A percentile compares a stretch with the other conserved stretches of the same genome.
phyloP scores from a whole-genome alignment of 768 basidiomycete genomes.

The Amanita phalloides region DNA sequence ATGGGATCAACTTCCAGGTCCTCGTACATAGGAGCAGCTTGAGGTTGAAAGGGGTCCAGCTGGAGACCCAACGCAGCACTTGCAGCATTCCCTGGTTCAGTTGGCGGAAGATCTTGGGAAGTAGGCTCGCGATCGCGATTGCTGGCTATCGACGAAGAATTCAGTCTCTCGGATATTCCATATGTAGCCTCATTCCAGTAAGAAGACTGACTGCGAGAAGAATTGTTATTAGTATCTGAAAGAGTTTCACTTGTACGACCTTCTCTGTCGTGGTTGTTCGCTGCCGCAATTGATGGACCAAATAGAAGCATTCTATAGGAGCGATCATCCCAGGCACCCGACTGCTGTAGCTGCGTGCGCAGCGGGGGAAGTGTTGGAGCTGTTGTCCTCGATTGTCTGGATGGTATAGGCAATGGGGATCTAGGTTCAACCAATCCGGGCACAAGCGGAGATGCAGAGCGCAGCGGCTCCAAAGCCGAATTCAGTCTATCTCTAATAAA shows the following conservation, averaged over 20 bases:
- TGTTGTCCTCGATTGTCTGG: background rate
- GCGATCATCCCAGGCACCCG: conserved; percentile 1
- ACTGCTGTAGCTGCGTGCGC: conserved; percentile 2
- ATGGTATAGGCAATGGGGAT: background rate
- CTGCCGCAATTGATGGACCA: background rate
- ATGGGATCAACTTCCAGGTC: background rate
- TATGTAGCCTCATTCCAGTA: background rate
- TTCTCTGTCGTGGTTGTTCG: background rate
- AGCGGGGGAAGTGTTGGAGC: conserved; percentile 4
- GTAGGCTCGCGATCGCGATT: background rate
- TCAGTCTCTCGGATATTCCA: background rate
- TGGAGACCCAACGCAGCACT: background rate
- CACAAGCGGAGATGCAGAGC: conserved; percentile 19
- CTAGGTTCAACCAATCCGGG: conserved; percentile 12
- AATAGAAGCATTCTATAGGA: background rate
- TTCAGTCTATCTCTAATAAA: conserved; percentile 21
- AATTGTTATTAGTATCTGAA: background rate
- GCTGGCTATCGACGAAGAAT: background rate
- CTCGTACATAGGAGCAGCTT: background rate
- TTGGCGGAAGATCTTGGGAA: background rate
- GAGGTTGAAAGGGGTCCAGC: background rate
- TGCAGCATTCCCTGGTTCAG: background rate
- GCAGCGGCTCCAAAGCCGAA: conserved; percentile 22
- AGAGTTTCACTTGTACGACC: background rate
- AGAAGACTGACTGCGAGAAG: background rate